Percentiles rank a stretch among this genome's conserved stretches.
These are phyloP conservation scores for Mycena haematopus DNA, from an alignment of 768 basidiomycete genomes.

Conservation along the genomic window DNA sequence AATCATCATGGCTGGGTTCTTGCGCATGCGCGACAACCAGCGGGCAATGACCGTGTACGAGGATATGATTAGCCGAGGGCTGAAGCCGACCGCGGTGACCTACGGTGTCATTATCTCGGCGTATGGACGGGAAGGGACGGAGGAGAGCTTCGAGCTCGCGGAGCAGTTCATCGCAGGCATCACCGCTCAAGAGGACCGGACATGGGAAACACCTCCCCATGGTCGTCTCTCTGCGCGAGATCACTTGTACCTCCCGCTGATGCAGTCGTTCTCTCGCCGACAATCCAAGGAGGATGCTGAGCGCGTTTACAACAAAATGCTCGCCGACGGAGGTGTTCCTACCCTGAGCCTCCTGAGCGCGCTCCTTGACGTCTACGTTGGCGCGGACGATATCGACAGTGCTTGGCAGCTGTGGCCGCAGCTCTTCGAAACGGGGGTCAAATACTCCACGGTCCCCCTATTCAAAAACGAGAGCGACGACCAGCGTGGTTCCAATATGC, in stretches of 20 bases:
- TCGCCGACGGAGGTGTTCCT: constrained; percentile 60
- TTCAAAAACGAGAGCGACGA: constrained; percentile 36
- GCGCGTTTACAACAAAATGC: constrained; percentile 57
- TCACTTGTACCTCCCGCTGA: constrained; percentile 65
- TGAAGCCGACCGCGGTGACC: constrained; percentile 72
- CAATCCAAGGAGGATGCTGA: constrained; percentile 57
- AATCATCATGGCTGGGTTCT: constrained; percentile 75
- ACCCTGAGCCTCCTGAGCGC: constrained; percentile 65
- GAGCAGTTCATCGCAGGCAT: constrained; percentile 68
- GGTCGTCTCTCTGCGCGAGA: constrained; percentile 54
- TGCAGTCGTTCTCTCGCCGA: constrained; percentile 52
- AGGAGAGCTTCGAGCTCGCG: constrained; percentile 62
- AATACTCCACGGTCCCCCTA: constrained; percentile 42
- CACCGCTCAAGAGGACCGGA: constrained; percentile 42
- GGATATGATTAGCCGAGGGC: constrained; percentile 69
- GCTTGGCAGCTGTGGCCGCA: constrained; percentile 72
- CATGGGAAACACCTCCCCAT: constrained; percentile 48
- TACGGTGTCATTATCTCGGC: constrained; percentile 71
- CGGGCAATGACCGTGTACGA: constrained; percentile 72
- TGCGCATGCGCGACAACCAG: constrained; percentile 57
- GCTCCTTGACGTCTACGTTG: constrained; percentile 77
- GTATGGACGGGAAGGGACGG: constrained; percentile 56
- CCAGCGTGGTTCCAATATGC: constrained; percentile 30
- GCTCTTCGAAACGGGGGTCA: constrained; percentile 64
- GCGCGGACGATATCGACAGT: constrained; percentile 56